Evolutionary conservation across 1,284 basidiomycete species (phyloP).

Genomic region (Pisolithus thermaeus): DNA sequence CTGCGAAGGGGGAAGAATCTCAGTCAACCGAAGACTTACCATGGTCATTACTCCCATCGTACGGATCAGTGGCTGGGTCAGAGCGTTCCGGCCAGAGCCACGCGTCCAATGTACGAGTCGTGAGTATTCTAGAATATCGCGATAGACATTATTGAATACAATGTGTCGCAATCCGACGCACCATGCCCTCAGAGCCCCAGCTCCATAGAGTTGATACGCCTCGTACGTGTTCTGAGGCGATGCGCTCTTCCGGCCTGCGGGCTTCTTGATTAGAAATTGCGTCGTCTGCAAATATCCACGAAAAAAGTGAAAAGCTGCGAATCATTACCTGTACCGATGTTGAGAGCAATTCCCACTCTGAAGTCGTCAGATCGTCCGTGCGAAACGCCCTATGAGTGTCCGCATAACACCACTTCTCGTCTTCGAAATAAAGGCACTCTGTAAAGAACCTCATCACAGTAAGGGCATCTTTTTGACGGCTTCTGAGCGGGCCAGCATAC

Average conservation of each 20-base stretch:
- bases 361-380: too few relatives aligned
- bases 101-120: constrained; percentile 33
- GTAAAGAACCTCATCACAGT: too few relatives aligned
- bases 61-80: constrained; percentile 6
- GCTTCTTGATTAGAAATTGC: constrained; percentile 62
- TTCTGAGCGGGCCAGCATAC: too few relatives aligned
- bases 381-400: too few relatives aligned
- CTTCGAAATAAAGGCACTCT: too few relatives aligned
- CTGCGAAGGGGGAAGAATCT: neutral
- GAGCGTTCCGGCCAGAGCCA: constrained; percentile 13
- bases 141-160: too few relatives aligned
- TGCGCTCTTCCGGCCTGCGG: constrained; percentile 61
- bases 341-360: too few relatives aligned
- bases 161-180: constrained; percentile 32
- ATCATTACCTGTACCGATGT: constrained; percentile 37
- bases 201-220: constrained; percentile 60
- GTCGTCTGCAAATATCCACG: constrained; percentile 40
- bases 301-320: constrained; percentile 53
- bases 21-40: constrained; percentile 6
- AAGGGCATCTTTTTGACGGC: too few relatives aligned
- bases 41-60: constrained; percentile 15
- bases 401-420: too few relatives aligned
- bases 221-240: constrained; percentile 74
- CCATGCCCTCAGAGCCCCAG: constrained; percentile 63
- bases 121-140: too few relatives aligned